phyloP scores from a whole-genome alignment of 495 filamentous ascomycete genomes.

The Penicillium pulvis region DNA sequence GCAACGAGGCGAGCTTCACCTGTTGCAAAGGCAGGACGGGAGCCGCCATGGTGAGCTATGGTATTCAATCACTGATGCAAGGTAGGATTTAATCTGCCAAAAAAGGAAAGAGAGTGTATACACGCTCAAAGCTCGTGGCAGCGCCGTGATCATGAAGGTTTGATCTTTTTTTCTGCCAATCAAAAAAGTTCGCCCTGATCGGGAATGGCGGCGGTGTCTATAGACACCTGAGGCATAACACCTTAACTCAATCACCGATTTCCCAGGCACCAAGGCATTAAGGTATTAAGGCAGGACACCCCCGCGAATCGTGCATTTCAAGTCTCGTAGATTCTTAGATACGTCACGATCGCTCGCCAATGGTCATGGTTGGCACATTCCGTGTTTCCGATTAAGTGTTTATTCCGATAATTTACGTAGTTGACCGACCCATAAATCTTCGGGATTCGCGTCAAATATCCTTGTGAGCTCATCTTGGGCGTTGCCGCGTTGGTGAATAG shows the following conservation, averaged over 20 bases:
- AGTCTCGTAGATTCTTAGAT: not conserved
- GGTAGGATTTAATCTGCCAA: not conserved
- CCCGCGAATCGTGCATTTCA: not conserved
- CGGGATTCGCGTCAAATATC: too few species aligned
- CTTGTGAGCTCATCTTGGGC: too few species aligned
- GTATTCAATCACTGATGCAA: not conserved
- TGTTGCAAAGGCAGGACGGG: conserved; percentile 79
- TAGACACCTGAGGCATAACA: conserved; percentile 19
- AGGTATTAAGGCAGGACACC: not conserved
- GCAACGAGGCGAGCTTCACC: conserved; percentile 72
- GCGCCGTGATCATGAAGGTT: conserved; percentile 16
- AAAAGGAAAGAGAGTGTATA: conserved; percentile 1
- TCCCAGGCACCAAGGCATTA: conserved; percentile 5
- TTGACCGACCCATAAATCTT: not conserved
- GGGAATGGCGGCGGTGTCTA: conserved; percentile 27
- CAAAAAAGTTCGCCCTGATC: conserved; percentile 33
- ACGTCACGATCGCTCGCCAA: not conserved
- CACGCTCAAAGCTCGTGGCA: conserved; percentile 2
- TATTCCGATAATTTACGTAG: not conserved
- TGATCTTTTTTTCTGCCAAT: conserved; percentile 37
- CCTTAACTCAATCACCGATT: not conserved
- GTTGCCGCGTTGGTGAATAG: too few species aligned
- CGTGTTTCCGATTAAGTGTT: not conserved
- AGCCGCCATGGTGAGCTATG: conserved; percentile 70
- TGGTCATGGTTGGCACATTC: conserved; percentile 7